These are phyloP conservation scores for Rhypophila decipiens DNA, from an alignment of 495 filamentous ascomycete species.

Conservation along the genomic window DNA sequence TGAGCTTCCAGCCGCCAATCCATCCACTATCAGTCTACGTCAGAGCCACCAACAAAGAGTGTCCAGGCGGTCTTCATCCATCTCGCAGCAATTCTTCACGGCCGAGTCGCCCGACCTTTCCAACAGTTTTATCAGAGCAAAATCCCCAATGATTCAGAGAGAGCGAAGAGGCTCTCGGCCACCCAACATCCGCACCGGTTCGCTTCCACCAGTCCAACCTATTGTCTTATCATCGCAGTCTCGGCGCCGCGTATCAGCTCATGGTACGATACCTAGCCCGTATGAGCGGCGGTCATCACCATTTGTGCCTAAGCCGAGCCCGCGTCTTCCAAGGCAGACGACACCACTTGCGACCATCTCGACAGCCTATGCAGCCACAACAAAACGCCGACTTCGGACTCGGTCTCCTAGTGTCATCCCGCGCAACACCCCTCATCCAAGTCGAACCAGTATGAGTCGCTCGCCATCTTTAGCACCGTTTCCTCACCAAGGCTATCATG, in stretches of 20 bases:
- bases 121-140: conserved; percentile 22
- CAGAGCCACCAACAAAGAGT: conserved; percentile 26
- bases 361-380: conserved; percentile 10
- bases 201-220: conserved; percentile 35
- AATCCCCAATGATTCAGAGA: conserved; percentile 29
- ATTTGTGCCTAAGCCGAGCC: conserved; percentile 22
- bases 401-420: conserved; percentile 38
- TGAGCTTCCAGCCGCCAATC: conserved; percentile 26
- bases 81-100: conserved; percentile 27
- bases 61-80: conserved; percentile 29
- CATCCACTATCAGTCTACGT: conserved; percentile 31
- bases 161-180: conserved; percentile 38
- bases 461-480: conserved; percentile 21
- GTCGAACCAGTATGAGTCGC: conserved; percentile 30
- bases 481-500: conserved; percentile 8
- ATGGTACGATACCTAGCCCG: conserved; percentile 9
- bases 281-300: conserved; percentile 35
- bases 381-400: conserved; percentile 29
- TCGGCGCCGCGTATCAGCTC: conserved; percentile 34
- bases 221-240: conserved; percentile 21
- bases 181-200: conserved; percentile 37
- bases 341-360: not conserved
- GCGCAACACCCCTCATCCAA: conserved; percentile 43
- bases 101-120: conserved; percentile 26
- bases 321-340: conserved; percentile 13